phyloP scores from a whole-genome alignment of 73 alveolate genomes.

The Blepharisma japonicum region DNA sequence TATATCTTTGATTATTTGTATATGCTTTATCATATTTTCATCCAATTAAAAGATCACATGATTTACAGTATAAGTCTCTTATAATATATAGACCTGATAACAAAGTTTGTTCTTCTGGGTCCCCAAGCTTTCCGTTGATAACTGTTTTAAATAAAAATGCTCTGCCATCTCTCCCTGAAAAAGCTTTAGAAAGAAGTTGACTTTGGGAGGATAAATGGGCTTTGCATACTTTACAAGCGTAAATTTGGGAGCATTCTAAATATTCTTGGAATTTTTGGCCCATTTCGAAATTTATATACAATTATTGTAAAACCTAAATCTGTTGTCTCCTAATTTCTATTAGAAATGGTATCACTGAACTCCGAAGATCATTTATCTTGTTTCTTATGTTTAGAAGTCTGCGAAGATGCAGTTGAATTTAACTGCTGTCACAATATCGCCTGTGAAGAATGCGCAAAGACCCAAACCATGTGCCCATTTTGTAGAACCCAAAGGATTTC shows the following conservation, averaged over 20 bases:
- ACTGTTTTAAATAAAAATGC: conserved; percentile 63
- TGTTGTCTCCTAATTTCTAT: too few relatives aligned
- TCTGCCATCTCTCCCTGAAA: conserved; percentile 61
- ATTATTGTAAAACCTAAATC: too few relatives aligned
- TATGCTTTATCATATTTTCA: conserved; percentile 74
- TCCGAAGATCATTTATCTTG: conserved; percentile 34
- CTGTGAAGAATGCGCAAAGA: conserved; percentile 41
- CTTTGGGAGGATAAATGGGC: conserved; percentile 67
- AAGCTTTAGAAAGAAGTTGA: conserved; percentile 53
- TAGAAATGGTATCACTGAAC: neutral
- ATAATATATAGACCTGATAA: conserved; percentile 79
- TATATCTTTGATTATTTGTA: conserved; percentile 67
- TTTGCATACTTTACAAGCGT: conserved; percentile 64
- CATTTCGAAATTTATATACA: conserved; percentile 36
- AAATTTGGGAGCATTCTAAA: conserved; percentile 51
- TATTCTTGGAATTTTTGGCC: conserved; percentile 64
- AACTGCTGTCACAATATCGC: conserved; percentile 35
- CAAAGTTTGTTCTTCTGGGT: conserved; percentile 61
- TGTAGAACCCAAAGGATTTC: conserved; percentile 33
- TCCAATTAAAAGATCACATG: conserved; percentile 64
- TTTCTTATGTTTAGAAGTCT: conserved; percentile 35
- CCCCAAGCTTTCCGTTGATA: conserved; percentile 58
- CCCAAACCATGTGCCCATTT: conserved; percentile 33
- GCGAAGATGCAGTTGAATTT: conserved; percentile 42
- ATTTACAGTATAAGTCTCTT: conserved; percentile 68